These are phyloP conservation scores for Chaetomium sp. DNA, from an alignment of 2,329 filamentous ascomycete species.

Conservation along the genomic window DNA sequence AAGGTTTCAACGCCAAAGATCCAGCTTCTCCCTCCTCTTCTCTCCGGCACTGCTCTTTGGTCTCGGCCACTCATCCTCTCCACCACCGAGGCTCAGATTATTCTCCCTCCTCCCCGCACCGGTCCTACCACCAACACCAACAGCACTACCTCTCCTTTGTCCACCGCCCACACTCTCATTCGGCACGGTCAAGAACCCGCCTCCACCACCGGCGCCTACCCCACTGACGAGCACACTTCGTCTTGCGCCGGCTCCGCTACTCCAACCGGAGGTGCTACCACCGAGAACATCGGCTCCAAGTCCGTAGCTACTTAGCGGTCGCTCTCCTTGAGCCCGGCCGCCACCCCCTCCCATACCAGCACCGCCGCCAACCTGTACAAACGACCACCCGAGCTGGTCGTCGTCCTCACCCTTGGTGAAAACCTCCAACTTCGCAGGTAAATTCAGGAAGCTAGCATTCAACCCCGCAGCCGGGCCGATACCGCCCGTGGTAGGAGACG, in stretches of 20 bases:
- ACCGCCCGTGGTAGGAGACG: conserved; percentile 9
- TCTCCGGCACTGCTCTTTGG: conserved; percentile 21
- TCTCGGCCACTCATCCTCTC: conserved; percentile 22
- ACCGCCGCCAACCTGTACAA: conserved; percentile 41
- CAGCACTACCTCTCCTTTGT: no score
- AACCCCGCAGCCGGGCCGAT: conserved; percentile 7
- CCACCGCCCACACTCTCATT: conserved; percentile 12
- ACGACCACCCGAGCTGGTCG: conserved; percentile 50
- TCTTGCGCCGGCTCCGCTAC: conserved; percentile 42
- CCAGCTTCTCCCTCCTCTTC: conserved; percentile 23
- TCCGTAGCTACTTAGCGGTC: conserved; percentile 52
- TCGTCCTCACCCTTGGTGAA: conserved; percentile 56
- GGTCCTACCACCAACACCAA: neutral
- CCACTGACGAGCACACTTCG: conserved; percentile 50
- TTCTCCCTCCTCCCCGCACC: conserved; percentile 1
- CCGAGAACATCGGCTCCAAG: conserved; percentile 43
- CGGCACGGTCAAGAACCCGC: conserved; percentile 49
- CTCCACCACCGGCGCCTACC: conserved; percentile 38
- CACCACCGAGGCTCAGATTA: conserved; percentile 1
- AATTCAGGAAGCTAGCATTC: conserved; percentile 28
- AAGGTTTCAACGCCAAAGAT: conserved; percentile 22
- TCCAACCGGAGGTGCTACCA: conserved; percentile 40
- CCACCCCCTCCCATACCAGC: conserved; percentile 21
- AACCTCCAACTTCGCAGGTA: conserved; percentile 51
- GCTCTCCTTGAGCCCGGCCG: conserved; percentile 26